Evolutionary conservation across 2,329 filamentous ascomycete species (phyloP), one percentile per base, ranked within the genome.

Genomic region (Trichoderma citrinoviride): DNA sequence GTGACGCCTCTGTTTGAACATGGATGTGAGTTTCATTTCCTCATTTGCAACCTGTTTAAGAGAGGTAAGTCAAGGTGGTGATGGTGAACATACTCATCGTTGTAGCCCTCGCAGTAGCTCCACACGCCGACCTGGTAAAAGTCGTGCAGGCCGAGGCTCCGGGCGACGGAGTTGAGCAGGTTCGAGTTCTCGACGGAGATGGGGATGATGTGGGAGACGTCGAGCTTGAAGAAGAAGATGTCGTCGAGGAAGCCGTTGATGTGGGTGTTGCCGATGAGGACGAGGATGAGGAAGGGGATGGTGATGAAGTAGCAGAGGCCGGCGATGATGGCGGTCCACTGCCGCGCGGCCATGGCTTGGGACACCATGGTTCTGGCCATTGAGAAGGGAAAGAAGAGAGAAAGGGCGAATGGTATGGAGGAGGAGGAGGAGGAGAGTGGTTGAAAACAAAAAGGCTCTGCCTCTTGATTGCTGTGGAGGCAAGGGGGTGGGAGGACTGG

Each of bases 81-180:
- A 61, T 25, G 23, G 25, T 23, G 6, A 17, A 74, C 82, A 62
- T 74, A 85, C 77, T 89, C 82, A 70, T 85, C 83, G 64, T 86
- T 81, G 76, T 93, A 96, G 21, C 93, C 93, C 76, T 96, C 91
- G 77, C 94, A 98, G 76, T 90, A 97, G 66, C 88, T 90, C 94
- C 94, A 98, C 46, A 97, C 79, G 6, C 93, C 93, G 29, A 96
- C 90, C 72, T 93, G 90, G 77, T 97, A 97, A 78, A 96, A 97
- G 77, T 97, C 94, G 75, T 96, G 92, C 55, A 97, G 83, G 33
- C 93, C 94, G 61, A 97, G 82, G 23, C 90, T 91, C 58, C 91
- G 88, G 4, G 93, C 92, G 69, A 97, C 93, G 52, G 88, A 92
- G 80, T 96, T 96, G 77, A 96, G 90, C 52, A 97, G 83, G 25